These are phyloP conservation scores for Tranzscheliella williamsii DNA, from an alignment of 1,284 basidiomycete genomes.

Conservation along the genomic window DNA sequence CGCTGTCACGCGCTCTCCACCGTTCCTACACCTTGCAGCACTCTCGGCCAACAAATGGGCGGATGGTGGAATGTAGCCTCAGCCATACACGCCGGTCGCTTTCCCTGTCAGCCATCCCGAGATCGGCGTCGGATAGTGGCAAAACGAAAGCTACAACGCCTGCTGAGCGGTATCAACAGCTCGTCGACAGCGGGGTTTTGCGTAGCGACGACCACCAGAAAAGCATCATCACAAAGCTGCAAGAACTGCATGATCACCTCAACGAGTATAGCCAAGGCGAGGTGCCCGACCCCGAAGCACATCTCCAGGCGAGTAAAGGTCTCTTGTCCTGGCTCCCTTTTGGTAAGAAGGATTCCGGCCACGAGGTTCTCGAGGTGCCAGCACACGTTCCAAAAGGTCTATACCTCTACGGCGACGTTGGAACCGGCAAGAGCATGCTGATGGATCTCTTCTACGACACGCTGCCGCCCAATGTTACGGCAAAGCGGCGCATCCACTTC, in stretches of 20 bases:
- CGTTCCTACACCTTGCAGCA: too few species aligned
- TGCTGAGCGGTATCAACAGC: conserved; percentile 72
- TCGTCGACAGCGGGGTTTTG: conserved; percentile 74
- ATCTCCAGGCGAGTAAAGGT: conserved; percentile 24
- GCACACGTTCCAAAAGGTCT: conserved; percentile 77
- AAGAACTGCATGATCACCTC: conserved; percentile 77
- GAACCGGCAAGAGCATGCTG: conserved; percentile 90
- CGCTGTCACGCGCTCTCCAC: too few species aligned
- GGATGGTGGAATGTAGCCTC: too few species aligned
- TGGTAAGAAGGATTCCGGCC: conserved; percentile 24
- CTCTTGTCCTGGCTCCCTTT: conserved; percentile 37
- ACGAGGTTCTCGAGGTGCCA: conserved; percentile 52
- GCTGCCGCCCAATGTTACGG: conserved; percentile 73
- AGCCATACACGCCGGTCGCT: too few species aligned
- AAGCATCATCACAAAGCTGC: conserved; percentile 78
- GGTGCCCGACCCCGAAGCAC: conserved; percentile 45
- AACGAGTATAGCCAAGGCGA: conserved; percentile 66
- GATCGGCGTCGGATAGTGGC: conserved; percentile 8
- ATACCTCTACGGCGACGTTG: conserved; percentile 96
- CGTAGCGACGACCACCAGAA: conserved; percentile 81
- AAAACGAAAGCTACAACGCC: conserved; percentile 62
- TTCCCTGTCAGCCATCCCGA: neutral
- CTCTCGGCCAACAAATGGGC: too few species aligned
- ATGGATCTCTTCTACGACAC: conserved; percentile 96
- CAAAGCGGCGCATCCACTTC: conserved; percentile 89